Percentiles rank a stretch among this genome's conserved stretches.
phyloP scores from a whole-genome alignment of 83 land plant genomes.

The Picea abies region DNA sequence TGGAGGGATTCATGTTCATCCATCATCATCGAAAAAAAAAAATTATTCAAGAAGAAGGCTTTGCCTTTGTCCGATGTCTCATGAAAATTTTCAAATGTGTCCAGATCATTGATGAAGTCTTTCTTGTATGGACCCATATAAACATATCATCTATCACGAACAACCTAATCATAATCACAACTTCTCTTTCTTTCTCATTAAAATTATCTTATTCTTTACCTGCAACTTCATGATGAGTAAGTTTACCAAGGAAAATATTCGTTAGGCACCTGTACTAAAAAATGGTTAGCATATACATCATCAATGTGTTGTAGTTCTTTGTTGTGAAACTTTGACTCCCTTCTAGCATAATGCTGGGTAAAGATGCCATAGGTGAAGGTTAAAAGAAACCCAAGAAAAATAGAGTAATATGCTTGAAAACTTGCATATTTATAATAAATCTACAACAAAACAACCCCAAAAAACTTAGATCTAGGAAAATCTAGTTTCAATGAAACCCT shows the following conservation, averaged over 20 bases:
- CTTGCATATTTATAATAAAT: too few relatives aligned
- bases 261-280: not conserved
- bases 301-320: too few relatives aligned
- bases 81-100: not conserved
- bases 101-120: not conserved
- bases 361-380: too few relatives aligned
- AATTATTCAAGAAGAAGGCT: not conserved
- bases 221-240: not conserved
- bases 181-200: not conserved
- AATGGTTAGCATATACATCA: too few relatives aligned
- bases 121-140: not conserved
- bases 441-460: too few relatives aligned
- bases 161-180: not conserved
- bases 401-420: too few relatives aligned
- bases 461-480: too few relatives aligned
- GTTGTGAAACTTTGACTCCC: too few relatives aligned
- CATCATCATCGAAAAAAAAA: not conserved
- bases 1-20: not conserved
- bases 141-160: not conserved
- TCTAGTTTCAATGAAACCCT: too few relatives aligned
- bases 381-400: too few relatives aligned
- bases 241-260: not conserved
- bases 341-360: too few relatives aligned
- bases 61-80: not conserved
- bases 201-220: not conserved